These are phyloP conservation scores for Fulvia fulva DNA, from an alignment of 2,329 filamentous ascomycete species.

Conservation along the genomic window DNA sequence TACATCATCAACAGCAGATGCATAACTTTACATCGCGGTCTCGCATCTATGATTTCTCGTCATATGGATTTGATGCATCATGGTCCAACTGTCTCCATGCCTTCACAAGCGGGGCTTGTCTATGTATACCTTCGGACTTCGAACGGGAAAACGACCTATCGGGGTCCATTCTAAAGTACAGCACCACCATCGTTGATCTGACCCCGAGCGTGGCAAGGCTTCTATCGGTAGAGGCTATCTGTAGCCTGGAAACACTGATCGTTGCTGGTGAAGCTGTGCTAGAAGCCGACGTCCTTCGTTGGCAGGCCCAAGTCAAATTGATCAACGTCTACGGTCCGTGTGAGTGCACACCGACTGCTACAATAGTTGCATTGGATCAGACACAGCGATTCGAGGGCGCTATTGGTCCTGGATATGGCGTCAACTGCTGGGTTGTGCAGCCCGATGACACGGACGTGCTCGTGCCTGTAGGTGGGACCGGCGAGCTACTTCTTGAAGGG, in stretches of 20 bases:
- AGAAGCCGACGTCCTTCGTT: background rate
- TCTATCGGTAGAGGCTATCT: no score
- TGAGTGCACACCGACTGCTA: background rate
- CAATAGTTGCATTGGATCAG: background rate
- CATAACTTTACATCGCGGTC: background rate
- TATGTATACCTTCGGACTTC: constrained; percentile 28
- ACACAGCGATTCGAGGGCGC: background rate
- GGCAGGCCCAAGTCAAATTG: background rate
- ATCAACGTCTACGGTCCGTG: constrained; percentile 4
- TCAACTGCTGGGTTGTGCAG: constrained; percentile 8
- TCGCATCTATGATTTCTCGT: constrained; percentile 15
- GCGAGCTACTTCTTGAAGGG: constrained; percentile 47
- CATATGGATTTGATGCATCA: constrained; percentile 16
- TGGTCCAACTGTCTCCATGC: background rate
- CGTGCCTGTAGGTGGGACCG: constrained; percentile 53
- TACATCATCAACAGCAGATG: background rate
- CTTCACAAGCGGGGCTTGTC: constrained; percentile 13
- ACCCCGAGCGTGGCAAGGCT: background rate
- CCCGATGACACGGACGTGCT: constrained; percentile 39
- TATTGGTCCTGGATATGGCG: background rate
- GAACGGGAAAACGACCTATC: constrained; percentile 51
- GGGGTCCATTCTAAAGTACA: constrained; percentile 34
- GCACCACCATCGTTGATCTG: constrained; percentile 27
- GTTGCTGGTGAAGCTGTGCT: background rate
- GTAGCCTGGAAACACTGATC: background rate